Conservation (phyloP, 1,284 basidiomycete genomes). For the Fomes fomentarius region DNA sequence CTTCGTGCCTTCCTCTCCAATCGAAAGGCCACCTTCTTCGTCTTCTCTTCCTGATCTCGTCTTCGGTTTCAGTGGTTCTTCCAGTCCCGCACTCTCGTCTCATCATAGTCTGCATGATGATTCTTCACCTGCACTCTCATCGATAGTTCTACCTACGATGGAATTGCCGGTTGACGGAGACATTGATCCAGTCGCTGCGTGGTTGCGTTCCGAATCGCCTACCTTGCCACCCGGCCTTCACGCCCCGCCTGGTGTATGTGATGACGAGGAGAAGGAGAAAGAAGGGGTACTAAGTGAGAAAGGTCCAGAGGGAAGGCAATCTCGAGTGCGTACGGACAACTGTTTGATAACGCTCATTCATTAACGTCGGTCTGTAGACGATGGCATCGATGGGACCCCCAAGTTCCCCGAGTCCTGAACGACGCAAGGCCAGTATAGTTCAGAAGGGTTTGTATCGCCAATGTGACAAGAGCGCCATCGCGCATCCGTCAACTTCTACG, state of each 20-base stretch:
- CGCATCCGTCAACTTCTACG: slow-evolving; percentile 66
- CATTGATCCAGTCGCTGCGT: slow-evolving; percentile 14
- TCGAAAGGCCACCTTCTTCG: slow-evolving; percentile 29
- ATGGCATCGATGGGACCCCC: slow-evolving; percentile 41
- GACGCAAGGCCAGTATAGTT: slow-evolving; percentile 23
- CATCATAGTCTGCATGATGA: slow-evolving; percentile 24
- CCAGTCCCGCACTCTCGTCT: slow-evolving; percentile 59
- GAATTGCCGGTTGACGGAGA: slow-evolving; percentile 12
- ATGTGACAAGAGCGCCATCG: slow-evolving; percentile 34
- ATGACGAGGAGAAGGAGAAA: too few species aligned
- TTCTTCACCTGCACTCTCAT: slow-evolving; percentile 19
- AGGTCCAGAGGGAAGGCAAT: slow-evolving; percentile 7
- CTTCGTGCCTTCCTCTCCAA: slow-evolving; percentile 15
- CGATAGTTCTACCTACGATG: not conserved
- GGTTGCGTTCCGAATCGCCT: slow-evolving; percentile 15
- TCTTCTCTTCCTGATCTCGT: slow-evolving; percentile 62
- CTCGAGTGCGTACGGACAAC: slow-evolving; percentile 12
- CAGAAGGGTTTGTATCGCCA: too few species aligned
- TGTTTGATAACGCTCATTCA: not conserved
- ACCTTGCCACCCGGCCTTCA: not conserved
- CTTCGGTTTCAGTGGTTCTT: slow-evolving; percentile 66
- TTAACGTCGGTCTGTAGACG: not conserved
- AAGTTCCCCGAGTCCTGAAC: slow-evolving; percentile 54
- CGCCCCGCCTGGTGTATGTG: too few species aligned
- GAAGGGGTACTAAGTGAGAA: not conserved